Conservation (phyloP, 371 early-diverging fungal species). For the Sporodiniella umbellata region DNA sequence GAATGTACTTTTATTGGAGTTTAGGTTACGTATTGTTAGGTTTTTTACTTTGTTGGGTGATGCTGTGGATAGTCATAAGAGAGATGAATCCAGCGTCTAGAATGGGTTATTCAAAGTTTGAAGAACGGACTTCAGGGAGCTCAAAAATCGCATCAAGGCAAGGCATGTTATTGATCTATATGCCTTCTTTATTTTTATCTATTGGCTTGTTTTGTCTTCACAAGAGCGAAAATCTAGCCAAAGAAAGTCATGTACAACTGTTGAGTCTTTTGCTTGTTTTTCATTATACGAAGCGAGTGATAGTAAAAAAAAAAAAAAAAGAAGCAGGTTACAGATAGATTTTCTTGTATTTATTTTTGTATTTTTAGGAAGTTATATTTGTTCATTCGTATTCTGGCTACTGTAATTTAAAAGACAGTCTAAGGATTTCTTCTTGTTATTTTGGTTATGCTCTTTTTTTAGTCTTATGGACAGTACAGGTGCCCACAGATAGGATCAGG, state of each 20-base stretch:
- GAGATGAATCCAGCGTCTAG: constrained; percentile 26
- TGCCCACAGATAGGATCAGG: not conserved
- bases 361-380: constrained; percentile 27
- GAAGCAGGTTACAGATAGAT: too few species aligned
- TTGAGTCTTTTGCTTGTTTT: too few species aligned
- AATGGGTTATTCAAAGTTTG: constrained; percentile 39
- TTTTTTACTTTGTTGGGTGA: not conserved
- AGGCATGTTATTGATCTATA: constrained; percentile 41
- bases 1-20: too few species aligned
- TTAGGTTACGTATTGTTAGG: not conserved
- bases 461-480: constrained; percentile 9
- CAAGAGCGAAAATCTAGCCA: not conserved
- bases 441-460: constrained; percentile 3
- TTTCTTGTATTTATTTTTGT: not conserved
- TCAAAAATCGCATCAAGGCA: too few species aligned
- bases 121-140: too few species aligned
- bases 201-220: not conserved
- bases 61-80: constrained; percentile 1
- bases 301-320: too few species aligned
- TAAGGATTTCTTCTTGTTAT: constrained; percentile 24
- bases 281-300: too few species aligned
- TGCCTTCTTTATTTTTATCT: constrained; percentile 12
- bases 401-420: constrained; percentile 9
- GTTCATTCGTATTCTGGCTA: constrained; percentile 38
- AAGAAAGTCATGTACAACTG: too few species aligned